A percentile compares a stretch with the other conserved stretches of the same genome.
phyloP scores from a whole-genome alignment of 2,329 filamentous ascomycete genomes.

The Paraconiothyrium sp. region DNA sequence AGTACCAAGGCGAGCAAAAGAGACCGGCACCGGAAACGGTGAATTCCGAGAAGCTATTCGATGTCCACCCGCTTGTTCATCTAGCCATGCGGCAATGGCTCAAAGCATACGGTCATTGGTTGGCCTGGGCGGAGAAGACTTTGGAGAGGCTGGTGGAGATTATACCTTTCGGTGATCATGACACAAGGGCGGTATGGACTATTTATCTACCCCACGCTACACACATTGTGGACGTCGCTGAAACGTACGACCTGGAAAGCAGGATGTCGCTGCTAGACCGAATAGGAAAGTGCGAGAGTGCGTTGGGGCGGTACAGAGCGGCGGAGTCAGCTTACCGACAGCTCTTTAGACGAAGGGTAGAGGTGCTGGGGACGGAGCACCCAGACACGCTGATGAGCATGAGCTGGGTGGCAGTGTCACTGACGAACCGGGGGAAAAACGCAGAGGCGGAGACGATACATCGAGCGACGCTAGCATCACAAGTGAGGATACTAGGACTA shows the following conservation, averaged over 20 bases:
- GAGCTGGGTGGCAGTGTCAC: conserved; percentile 1
- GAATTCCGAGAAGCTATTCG: conserved; percentile 22
- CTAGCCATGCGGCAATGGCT: conserved; percentile 48
- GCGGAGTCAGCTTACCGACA: conserved; percentile 17
- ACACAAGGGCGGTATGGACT: conserved; percentile 33
- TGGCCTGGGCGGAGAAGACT: conserved; percentile 24
- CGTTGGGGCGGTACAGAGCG: conserved; percentile 16
- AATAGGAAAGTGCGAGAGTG: conserved; percentile 19
- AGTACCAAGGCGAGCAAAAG: background rate
- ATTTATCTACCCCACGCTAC: conserved; percentile 44
- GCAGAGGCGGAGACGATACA: background rate
- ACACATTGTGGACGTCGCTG: conserved; percentile 15
- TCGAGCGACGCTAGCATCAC: background rate
- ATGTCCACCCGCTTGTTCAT: conserved; percentile 50
- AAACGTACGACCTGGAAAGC: conserved; percentile 5
- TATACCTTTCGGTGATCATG: conserved; percentile 27
- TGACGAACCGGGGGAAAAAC: conserved; percentile 15
- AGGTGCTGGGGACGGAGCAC: conserved; percentile 24
- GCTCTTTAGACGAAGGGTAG: conserved; percentile 9
- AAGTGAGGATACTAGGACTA: background rate
- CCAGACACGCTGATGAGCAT: conserved; percentile 18
- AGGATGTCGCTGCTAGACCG: conserved; percentile 20
- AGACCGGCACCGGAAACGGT: conserved; percentile 1
- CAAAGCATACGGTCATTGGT: conserved; percentile 24
- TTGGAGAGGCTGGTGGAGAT: conserved; percentile 32